Base-by-base conservation (phyloP, 2,329 filamentous ascomycete species). In the Arthrobotrys pseudoclavata region DNA sequence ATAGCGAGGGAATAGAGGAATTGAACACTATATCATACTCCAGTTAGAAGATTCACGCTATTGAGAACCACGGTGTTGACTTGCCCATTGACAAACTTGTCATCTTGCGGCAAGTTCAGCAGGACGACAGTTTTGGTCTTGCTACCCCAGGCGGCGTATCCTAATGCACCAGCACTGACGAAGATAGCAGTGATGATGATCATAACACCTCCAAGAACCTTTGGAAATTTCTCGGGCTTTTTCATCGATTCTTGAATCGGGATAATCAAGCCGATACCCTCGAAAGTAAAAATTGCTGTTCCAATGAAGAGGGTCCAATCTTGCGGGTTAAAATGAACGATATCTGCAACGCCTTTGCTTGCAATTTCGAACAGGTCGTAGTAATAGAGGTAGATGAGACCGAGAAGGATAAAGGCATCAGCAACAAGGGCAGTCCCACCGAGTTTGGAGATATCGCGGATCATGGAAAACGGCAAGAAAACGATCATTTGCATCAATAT, bases 1-100 rank as follows among this genome's bases (percentile, higher is more conserved):
- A 99, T 99, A n/a, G 96, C 96, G 29, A 96, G 86, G n/a, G 94
- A 97, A 86, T 99, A 99, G 52, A 99, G 88, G 82, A 99, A 94
- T 84, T 99, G 96, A 12, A 99, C 94, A 40, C 80, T 81, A 26
- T 20, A 60, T 20, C 10, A 45, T 47, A 15, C 13, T n/a, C 15
- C 15, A 62, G 15, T 45, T 24, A 69, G 42, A 48, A 3, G 15
- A 55, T 42, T 37, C 48, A 2, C n/a, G 45, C 29, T 3, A 13
- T 3, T 3, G 6, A n/a, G 40, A 18, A 79, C 18, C 1, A n/a
- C 7, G 15, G 1, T 20, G 13, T 48, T 1, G 20, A 50, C 79
- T 63, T 52, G 80, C 10, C 89, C 92, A 82, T 99, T 98, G 86
- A 99, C 96, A 80, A 97, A 88, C 83, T 93, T 96, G 86, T 92